Base-by-base conservation (phyloP, 805 yeast species). In the Starmera caribaea region DNA sequence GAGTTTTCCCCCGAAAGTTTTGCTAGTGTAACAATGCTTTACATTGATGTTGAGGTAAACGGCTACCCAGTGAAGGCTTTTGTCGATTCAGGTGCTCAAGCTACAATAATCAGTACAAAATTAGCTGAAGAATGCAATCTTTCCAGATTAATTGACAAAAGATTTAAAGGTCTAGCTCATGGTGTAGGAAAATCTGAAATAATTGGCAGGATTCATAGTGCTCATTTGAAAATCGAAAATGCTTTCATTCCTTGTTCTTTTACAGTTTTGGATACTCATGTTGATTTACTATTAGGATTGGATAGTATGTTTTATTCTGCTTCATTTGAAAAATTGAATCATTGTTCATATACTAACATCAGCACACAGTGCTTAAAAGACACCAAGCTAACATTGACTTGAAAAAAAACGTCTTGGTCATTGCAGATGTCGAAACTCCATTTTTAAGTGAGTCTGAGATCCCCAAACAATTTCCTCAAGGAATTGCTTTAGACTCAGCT, bases 81-180 rank as follows among this genome's bases (percentile, higher is more conserved):
- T 65, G 95, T 92, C 5, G 99, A 92, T 57, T 78, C 97, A 0
- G 98, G 99, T 3, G 97, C 99, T 0, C 96, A 88, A 58, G 67
- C 76, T 26, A 88, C 98, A 0, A 80, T 92, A 32, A 76, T 92
- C 53, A 78, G 88, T 28, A 83, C 94, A 2, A 64, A 67, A 33
- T 66, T 89, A 46, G 96, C 95, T 0, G 83, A 81, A 45, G 63
- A 67, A 36, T 75, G 89, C 43, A 83, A 83, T 2, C 62, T 92
- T 21, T 62, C 76, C 21, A 76, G 81, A 47, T 63, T 88, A 41
- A 76, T 92, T 6, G 99, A 92, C 57, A 76, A 63, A 44, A 68
- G 96, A 44, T 87, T 79, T 56, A 67, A 67, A 34, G 96, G 96
- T 16, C 77, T 77, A 52, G 97, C 96, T 2, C 66, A 76, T 40